Conservation (phyloP, 2,329 filamentous ascomycete species). For the Aspergillus pseudotamarii region DNA sequence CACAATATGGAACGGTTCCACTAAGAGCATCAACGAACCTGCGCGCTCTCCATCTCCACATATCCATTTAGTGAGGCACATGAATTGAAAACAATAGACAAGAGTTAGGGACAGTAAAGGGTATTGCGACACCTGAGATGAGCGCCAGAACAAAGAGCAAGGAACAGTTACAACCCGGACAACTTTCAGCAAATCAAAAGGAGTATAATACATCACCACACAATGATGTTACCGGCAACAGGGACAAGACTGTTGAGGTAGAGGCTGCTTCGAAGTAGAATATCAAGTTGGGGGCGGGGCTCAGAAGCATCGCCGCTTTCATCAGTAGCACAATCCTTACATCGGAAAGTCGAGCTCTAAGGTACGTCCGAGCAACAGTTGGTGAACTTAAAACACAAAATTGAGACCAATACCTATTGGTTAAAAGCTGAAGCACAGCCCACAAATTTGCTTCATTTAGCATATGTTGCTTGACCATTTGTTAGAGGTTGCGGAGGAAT, state of each 20-base stretch:
- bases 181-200: neutral
- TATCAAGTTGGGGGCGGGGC: neutral
- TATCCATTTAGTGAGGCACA: constrained; percentile 4
- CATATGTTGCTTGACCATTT: neutral
- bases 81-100: neutral
- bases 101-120: constrained; percentile 5
- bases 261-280: neutral
- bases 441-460: neutral
- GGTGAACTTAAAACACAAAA: neutral
- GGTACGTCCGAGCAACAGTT: neutral
- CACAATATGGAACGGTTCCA: neutral
- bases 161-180: neutral
- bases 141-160: constrained; percentile 6
- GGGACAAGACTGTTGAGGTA: neutral
- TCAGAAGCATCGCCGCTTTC: no score
- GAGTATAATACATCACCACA: constrained; percentile 5
- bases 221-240: neutral
- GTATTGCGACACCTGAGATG: constrained; percentile 1
- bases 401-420: neutral
- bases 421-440: neutral
- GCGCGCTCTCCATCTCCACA: constrained; percentile 11
- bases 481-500: neutral
- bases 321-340: neutral
- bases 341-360: neutral
- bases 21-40: constrained; percentile 20